Base-by-base conservation (phyloP, 108 stramenopile genomes). In the Discostella pseudostelligera region DNA sequence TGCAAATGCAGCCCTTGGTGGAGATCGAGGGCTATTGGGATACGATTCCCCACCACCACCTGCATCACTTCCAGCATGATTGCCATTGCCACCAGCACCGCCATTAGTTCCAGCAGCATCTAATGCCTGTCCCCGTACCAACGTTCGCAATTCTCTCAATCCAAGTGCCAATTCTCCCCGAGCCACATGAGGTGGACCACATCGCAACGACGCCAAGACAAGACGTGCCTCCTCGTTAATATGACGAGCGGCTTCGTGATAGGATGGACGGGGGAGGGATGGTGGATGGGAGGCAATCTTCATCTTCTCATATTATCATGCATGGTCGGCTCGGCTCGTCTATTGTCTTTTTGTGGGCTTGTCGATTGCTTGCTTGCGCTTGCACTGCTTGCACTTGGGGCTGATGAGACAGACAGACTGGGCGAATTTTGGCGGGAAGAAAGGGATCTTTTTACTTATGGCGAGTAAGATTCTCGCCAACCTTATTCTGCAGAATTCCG, bases 111-210 rank as follows among this genome's bases (percentile, higher is more conserved):
- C 59, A 32, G 32, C 44, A 32, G 32, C 32, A 4, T 32, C 32
- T 43, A 48, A 53, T 13, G 16, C 12, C 17, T 49, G 21, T 21
- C 67, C 58, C 65, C 81, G 63, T 75, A 70, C 37, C 53, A 39
- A 28, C 55, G 55, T 47, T 22, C 90, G 79, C 56, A 92, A 58
- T 68, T 87, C 84, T 44, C 69, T 61, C 67, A 92, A 68, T 62
- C 87, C 84, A 54, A 81, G 75, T 21, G 87, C 85, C 75, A 92
- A 62, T 51, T 85, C 80, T 21, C 87, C 92, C 0, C 88, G 83
- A 19, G 92, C 87, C 9, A 93, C 83, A 24, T 77, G 62, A 0
- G 92, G 92, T 20, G 92, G 89, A 36, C 92, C 92, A 28, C 76
- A 82, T 17, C 89, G 81, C 47, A 93, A 71, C 2, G 89, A 89